A percentile compares a stretch with the other conserved stretches of the same genome.
phyloP scores from a whole-genome alignment of 1,284 basidiomycete genomes.

The Cryptococcus amylolentus region DNA sequence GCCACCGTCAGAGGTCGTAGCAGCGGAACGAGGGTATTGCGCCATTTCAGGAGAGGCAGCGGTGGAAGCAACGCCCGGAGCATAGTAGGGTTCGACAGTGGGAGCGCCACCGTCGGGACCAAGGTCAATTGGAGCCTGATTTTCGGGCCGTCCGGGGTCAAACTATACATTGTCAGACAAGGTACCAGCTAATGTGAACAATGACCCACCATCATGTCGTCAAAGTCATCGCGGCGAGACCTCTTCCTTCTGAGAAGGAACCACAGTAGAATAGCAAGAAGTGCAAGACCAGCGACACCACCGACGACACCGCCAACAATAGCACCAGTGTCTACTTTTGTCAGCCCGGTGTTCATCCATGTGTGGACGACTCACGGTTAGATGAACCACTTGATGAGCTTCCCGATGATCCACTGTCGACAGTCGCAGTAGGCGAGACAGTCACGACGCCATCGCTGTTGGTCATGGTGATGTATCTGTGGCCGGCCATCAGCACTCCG shows the following conservation, averaged over 20 bases:
- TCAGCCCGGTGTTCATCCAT: background rate
- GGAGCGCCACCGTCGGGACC: constrained; percentile 31
- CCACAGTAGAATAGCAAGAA: constrained; percentile 34
- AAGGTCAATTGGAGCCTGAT: constrained; percentile 36
- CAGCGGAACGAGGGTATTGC: constrained; percentile 36
- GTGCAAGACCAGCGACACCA: constrained; percentile 42
- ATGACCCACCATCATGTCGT: constrained; percentile 48
- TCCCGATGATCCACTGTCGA: constrained; percentile 3
- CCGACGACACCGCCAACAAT: constrained; percentile 49
- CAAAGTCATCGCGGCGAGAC: constrained; percentile 45
- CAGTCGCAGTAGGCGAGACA: constrained; percentile 9
- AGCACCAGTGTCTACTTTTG: constrained; percentile 35
- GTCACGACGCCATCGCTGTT: constrained; percentile 17
- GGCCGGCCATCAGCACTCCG: background rate
- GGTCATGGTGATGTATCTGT: constrained; percentile 27
- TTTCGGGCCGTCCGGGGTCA: constrained; percentile 32
- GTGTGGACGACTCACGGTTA: background rate
- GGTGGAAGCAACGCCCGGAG: constrained; percentile 37
- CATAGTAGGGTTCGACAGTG: constrained; percentile 43
- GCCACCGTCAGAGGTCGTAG: constrained; percentile 29
- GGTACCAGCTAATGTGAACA: background rate
- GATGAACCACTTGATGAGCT: background rate
- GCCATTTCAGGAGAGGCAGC: constrained; percentile 40
- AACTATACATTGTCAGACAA: constrained; percentile 26
- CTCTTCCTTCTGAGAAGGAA: constrained; percentile 41